Conservation (phyloP, 331 rosid species). For the Arachis monticola region DNA sequence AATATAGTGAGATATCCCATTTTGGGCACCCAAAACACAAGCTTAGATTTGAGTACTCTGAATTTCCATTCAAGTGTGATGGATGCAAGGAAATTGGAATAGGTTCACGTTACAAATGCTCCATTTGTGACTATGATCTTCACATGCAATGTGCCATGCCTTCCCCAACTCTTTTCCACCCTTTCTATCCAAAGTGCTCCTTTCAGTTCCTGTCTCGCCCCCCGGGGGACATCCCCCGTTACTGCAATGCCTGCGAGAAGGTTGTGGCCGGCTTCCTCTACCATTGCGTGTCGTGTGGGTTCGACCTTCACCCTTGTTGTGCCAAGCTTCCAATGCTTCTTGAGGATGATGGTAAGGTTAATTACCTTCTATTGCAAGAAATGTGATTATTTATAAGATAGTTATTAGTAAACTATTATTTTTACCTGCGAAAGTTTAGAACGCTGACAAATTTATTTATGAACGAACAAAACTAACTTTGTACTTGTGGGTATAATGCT, state of each 20-base stretch:
- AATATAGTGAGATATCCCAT: conserved; percentile 77
- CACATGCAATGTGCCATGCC: conserved; percentile 85
- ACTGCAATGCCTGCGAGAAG: conserved; percentile 88
- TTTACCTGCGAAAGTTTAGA: rapidly evolving
- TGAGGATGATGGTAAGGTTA: conserved; percentile 44
- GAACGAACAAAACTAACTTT: too few relatives aligned
- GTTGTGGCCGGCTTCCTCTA: conserved; percentile 69
- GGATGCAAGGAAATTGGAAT: conserved; percentile 95
- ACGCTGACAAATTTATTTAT: too few relatives aligned
- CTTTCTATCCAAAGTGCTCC: conserved; percentile 81
- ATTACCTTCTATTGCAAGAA: background rate
- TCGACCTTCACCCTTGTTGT: conserved; percentile 97
- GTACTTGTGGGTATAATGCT: too few relatives aligned
- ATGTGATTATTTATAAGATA: background rate
- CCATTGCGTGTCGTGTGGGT: conserved; percentile 77
- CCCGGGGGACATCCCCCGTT: conserved; percentile 66
- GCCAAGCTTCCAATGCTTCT: conserved; percentile 88
- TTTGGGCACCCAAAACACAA: conserved; percentile 83
- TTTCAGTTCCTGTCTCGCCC: conserved; percentile 71
- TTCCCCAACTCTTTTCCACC: conserved; percentile 62
- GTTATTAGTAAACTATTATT: background rate
- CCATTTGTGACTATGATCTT: conserved; percentile 79
- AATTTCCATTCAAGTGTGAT: conserved; percentile 87
- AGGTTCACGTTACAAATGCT: conserved; percentile 79
- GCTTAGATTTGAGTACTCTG: conserved; percentile 69